Percentiles rank a stretch among this genome's conserved stretches.
Conservation (phyloP, 176 grass and related monocot genomes). For the Carex kokanica region DNA sequence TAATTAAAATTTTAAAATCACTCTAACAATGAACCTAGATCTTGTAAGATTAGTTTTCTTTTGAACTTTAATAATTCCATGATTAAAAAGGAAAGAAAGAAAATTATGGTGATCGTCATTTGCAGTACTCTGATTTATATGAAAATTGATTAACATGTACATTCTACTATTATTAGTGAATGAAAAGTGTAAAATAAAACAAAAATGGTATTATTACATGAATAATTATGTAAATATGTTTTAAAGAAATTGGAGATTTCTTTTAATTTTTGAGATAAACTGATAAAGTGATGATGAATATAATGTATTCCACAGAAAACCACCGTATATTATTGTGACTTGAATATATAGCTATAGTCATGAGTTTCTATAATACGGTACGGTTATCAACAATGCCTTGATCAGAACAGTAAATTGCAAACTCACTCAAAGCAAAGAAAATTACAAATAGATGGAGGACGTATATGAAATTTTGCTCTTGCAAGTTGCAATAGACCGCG, state of each 20-base stretch:
- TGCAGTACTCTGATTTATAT: neutral
- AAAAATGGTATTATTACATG: too few relatives aligned
- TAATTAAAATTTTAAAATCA: too few relatives aligned
- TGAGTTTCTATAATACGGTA: neutral
- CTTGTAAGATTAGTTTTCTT: too few relatives aligned
- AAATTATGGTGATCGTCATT: neutral
- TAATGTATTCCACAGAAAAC: neutral
- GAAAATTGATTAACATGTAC: neutral
- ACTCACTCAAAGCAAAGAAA: neutral
- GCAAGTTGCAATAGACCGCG: neutral
- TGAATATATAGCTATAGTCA: neutral
- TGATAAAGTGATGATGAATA: too few relatives aligned
- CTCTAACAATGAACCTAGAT: too few relatives aligned
- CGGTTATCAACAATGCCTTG: neutral
- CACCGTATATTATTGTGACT: neutral
- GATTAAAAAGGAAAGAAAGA: too few relatives aligned
- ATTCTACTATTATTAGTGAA: neutral
- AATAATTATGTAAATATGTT: too few relatives aligned
- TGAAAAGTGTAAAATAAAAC: neutral
- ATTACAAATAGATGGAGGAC: neutral
- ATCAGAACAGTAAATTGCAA: neutral
- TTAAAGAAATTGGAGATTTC: neutral
- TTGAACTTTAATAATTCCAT: too few relatives aligned
- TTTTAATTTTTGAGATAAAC: neutral
- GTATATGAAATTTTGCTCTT: neutral